Percentiles rank a stretch among this genome's conserved stretches.
phyloP scores from a whole-genome alignment of 164 flowering plant genomes.

The Sedum album region DNA sequence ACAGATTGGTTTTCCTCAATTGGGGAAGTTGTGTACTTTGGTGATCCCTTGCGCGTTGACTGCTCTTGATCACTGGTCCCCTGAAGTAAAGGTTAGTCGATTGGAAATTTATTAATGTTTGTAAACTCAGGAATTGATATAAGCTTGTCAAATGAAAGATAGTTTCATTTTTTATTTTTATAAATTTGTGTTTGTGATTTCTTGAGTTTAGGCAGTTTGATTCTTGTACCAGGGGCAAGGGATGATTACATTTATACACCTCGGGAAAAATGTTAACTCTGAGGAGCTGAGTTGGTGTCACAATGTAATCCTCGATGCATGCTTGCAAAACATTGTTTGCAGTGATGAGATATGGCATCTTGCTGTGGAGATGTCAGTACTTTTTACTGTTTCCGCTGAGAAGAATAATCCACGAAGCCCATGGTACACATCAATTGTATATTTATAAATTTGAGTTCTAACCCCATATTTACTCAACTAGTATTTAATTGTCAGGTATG shows the following conservation, averaged over 20 bases:
- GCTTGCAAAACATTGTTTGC: conserved; percentile 72
- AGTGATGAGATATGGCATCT: conserved; percentile 73
- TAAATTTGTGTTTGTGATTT: background rate
- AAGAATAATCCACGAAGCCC: conserved; percentile 69
- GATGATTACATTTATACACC: conserved; percentile 70
- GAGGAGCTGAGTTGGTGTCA: conserved; percentile 57
- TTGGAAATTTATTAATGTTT: background rate
- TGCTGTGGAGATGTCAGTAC: conserved; percentile 84
- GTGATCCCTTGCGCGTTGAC: conserved; percentile 87
- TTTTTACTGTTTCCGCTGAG: conserved; percentile 44
- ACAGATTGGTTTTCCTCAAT: conserved; percentile 54
- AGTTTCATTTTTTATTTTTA: background rate
- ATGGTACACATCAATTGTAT: conserved; percentile 40
- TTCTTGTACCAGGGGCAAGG: conserved; percentile 66
- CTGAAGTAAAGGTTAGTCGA: conserved; percentile 74
- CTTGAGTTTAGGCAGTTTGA: background rate
- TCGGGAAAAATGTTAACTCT: conserved; percentile 55
- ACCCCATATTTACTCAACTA: background rate
- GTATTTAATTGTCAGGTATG: conserved; percentile 48
- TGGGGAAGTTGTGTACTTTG: conserved; percentile 62
- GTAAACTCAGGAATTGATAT: no score
- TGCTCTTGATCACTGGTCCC: conserved; percentile 93
- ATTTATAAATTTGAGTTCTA: background rate
- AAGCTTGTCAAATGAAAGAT: no score
- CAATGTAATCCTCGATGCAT: conserved; percentile 85